Conservation (phyloP, 345 rosid genomes). For the Hibiscus tridactylites region DNA sequence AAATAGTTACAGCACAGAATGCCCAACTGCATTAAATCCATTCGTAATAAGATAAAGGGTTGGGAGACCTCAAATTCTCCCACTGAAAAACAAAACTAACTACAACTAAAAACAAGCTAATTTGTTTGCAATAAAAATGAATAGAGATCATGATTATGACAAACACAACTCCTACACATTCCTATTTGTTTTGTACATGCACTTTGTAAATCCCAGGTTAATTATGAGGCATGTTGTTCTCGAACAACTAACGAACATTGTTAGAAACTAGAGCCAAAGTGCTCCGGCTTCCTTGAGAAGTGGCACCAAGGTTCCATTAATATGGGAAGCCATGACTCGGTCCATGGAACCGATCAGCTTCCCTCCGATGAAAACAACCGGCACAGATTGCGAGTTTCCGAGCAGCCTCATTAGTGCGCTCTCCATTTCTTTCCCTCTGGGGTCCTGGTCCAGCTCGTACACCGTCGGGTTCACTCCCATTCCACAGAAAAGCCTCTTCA, state of each 20-base stretch:
- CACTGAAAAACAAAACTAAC: neutral
- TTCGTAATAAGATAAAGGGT: neutral
- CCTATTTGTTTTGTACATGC: neutral
- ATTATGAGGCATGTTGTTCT: neutral
- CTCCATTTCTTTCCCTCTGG: conserved; percentile 50
- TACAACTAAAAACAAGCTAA: neutral
- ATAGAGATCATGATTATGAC: neutral
- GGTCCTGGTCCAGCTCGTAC: conserved; percentile 52
- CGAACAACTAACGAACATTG: neutral
- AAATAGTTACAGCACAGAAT: neutral
- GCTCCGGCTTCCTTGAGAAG: conserved; percentile 75
- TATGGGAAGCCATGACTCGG: conserved; percentile 55
- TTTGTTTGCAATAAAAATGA: neutral
- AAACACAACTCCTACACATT: neutral
- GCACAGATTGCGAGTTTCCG: conserved; percentile 26
- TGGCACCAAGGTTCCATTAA: conserved; percentile 56
- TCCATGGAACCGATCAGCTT: conserved; percentile 58
- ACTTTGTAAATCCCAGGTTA: neutral
- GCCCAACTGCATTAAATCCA: neutral
- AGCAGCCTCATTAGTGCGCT: conserved; percentile 35
- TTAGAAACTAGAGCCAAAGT: conserved; percentile 45
- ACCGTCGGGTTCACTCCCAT: conserved; percentile 67
- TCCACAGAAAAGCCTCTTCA: conserved; percentile 58
- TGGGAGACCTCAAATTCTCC: neutral
- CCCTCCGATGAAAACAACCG: conserved; percentile 62